Base-by-base conservation (phyloP, 108 stramenopile genomes). In the Schizochytrium sp. region DNA sequence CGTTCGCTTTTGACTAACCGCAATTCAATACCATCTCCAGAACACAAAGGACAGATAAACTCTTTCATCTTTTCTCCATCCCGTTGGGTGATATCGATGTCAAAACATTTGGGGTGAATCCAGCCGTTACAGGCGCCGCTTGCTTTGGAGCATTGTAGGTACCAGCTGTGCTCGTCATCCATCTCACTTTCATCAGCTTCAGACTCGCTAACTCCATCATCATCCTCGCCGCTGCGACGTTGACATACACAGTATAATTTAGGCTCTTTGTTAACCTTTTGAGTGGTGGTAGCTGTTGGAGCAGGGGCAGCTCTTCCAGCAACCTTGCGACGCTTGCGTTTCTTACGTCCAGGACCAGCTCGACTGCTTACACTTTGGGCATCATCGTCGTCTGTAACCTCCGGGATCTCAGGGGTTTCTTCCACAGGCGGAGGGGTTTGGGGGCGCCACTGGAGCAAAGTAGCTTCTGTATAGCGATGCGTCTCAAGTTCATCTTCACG, bases 81-180 rank as follows among this genome's bases (percentile, higher is more conserved):
- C 5, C 53, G 47, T 13, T 83, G 53, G 2, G 47, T 47, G 28
- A 83, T 7, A 28, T 83, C 53, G 55, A 83, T 38, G 10, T 28
- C 76, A 83, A 83, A 83, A 28, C 76, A 83, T 17, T 53, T 47
- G 0, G 76, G 76, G 76, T 83, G 76, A 5, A 83, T 42, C 76
- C 76, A 83, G 12, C 76, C 76, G 47, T 83, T 83, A 53, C 76
- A 83, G 10, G 76, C 76, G 50, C 76, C 76, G 47, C 50, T 83
- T 5, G 76, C 76, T 53, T 83, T 83, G 50, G 15, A 5, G 76
- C 76, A 83, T 40, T 83, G 76, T 53, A 83, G 28, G 55, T 55
- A 83, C 76, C 76, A 83, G 17, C 53, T 28, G 1, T 40, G 38
- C 8, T 49, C 47, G 76, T 40, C 53, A 13, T 49, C 50, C 72